phyloP scores from a whole-genome alignment of 768 basidiomycete genomes.

The Boletus sp. region DNA sequence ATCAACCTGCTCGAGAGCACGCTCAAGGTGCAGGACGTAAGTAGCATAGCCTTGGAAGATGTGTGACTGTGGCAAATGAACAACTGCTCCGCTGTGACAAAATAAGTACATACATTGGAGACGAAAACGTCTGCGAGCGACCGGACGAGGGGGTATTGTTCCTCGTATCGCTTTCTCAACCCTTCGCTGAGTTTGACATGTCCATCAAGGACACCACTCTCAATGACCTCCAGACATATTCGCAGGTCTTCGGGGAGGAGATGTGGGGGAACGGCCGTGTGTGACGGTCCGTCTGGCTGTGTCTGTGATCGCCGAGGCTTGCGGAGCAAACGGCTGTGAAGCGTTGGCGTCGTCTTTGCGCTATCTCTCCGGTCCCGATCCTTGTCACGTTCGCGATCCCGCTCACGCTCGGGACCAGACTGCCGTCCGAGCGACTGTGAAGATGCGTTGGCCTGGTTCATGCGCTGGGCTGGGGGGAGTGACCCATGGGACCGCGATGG shows the following conservation, averaged over 20 bases:
- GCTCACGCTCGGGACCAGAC: conserved; percentile 47
- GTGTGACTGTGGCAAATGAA: conserved; percentile 61
- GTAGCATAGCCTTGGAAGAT: conserved; percentile 93
- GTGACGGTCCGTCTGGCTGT: conserved; percentile 43
- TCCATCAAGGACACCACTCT: conserved; percentile 84
- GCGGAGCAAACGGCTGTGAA: conserved; percentile 52
- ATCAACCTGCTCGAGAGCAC: conserved; percentile 86
- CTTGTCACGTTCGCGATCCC: conserved; percentile 38
- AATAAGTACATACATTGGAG: conserved; percentile 66
- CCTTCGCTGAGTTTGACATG: conserved; percentile 85
- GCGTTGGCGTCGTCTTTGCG: conserved; percentile 33
- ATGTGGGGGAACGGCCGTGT: conserved; percentile 63
- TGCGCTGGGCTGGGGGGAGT: conserved; percentile 60
- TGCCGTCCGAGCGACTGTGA: conserved; percentile 77
- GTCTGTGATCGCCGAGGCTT: conserved; percentile 69
- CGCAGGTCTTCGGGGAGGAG: conserved; percentile 86
- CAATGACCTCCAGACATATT: conserved; percentile 82
- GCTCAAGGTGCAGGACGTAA: conserved; percentile 92
- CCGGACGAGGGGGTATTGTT: conserved; percentile 92
- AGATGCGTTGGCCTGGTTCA: conserved; percentile 53
- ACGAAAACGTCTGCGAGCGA: conserved; percentile 96
- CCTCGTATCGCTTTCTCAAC: conserved; percentile 87
- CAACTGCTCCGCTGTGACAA: conserved; percentile 4
- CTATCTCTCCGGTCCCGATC: conserved; percentile 50
- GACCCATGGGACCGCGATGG: conserved; percentile 80